Base-by-base conservation (phyloP, 345 rosid species). In the Boechera divaricarpa region DNA sequence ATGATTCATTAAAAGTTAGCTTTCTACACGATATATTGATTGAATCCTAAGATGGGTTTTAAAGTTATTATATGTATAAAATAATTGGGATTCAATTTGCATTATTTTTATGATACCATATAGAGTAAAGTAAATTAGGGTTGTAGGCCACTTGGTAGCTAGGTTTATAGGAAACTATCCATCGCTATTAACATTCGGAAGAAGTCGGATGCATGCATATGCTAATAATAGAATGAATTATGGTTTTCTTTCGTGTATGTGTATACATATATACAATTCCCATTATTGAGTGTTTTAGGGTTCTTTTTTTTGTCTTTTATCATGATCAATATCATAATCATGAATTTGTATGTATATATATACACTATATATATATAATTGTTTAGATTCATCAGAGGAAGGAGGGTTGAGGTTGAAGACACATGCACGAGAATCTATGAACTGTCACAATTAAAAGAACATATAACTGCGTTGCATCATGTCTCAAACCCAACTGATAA, bases 371-470 rank as follows among this genome's bases (percentile, higher is more conserved):
- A 62, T n/a, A 28, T 54, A 48, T 48, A 54, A 33, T 26, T 56
- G 35, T 65, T 48, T 64, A 63, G 59, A 55, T 63, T 64, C 33
- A 63, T 64, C 1, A 35, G 44, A 57, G 59, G 72, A 61, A 69
- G 70, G 75, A 69, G 24, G 69, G 65, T 54, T 77, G 73, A 72
- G 69, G 77, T 15, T 72, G 70, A 60, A 51, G 16, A 72, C 77
- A 78, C 77, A 77, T 77, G 81, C 67, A 67, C 13, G 77, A 72
- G 81, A 73, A 78, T 78, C 69, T 72, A 78, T 78, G 77, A 78
- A 78, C 81, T 78, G 77, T 78, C 81, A 72, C 73, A 59, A 72
- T 78, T 78, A 56, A 48, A 70, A 72, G 77, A 64, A 72, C 70
- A 62, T 45, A 70, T 53, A 68, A 69, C 54, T 78, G 56, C 47